Base-by-base conservation (phyloP, 257 asterid species). In the Pogostemon cablin region DNA sequence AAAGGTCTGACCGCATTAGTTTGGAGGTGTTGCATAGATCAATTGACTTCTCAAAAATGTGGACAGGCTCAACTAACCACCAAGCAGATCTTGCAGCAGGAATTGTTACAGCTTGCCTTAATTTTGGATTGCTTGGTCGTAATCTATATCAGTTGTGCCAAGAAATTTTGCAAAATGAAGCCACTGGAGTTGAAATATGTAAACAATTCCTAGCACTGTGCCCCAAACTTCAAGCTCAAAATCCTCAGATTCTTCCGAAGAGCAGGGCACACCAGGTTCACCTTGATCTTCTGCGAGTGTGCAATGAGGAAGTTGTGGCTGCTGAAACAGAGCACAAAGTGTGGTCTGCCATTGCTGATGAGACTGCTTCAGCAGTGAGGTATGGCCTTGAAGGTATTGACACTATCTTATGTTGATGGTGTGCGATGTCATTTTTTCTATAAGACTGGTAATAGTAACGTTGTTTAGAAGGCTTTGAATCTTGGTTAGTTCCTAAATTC, bases 341-440 rank as follows among this genome's bases (percentile, higher is more conserved):
- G 4, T 86, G 99, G 96, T 83, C 86, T 65, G 90, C 99, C 52
- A 89, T 95, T 77, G 88, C 95, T 75, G 85, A 86, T 72, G 98
- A 91, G 88, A 95, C 99, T 75, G 95, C 99, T 74, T 77, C 90
- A 59, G 95, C 99, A 32, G 98, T 91, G 80, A 87, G 93, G 78
- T 88, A 89, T 46, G 95, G 96, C 49, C 83, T 87, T 74, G 84
- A 80, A 91, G 97, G 98, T 90, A 80, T 67, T 68, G 48, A 7
- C 48, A 40, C 37, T 62, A 60, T 25, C 77, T 49, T 67, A 44
- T n/a, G 2, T 76, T 46, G 38, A 39, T 47, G 62, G 32, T 67
- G 72, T 71, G 62, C 57, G 6, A 15, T 64, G 76, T 48, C 39
- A 57, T 79, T 54, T 66, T 34, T 72, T 58, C 74, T 25, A 62